These are phyloP conservation scores for Pseudogymnoascus sp. DNA, from an alignment of 2,329 filamentous ascomycete genomes.

Conservation along the genomic window DNA sequence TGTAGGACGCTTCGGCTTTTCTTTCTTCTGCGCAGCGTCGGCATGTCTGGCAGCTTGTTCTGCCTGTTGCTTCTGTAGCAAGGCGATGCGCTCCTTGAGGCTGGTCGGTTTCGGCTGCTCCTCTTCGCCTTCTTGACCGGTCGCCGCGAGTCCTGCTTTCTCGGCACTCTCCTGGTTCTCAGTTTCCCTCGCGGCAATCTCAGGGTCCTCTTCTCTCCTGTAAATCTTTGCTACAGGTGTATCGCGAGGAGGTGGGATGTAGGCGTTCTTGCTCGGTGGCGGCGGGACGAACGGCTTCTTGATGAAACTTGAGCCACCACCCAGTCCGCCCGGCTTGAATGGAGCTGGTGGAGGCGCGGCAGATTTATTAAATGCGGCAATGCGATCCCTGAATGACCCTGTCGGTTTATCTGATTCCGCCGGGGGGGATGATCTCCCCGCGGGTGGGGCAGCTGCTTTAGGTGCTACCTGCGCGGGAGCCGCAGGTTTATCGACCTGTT, in stretches of 20 bases:
- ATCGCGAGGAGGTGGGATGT: slow-evolving; percentile 69
- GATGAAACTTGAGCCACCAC: slow-evolving; percentile 63
- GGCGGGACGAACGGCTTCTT: slow-evolving; percentile 97
- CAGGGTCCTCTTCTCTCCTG: slow-evolving; percentile 78
- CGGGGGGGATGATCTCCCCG: slow-evolving; percentile 41
- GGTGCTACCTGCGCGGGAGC: slow-evolving; percentile 30
- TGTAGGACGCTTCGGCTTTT: slow-evolving; percentile 72
- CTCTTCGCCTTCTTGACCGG: slow-evolving; percentile 48
- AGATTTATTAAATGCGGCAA: slow-evolving; percentile 92
- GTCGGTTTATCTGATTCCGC: slow-evolving; percentile 64
- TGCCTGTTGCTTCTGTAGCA: slow-evolving; percentile 87
- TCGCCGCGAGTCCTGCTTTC: slow-evolving; percentile 52
- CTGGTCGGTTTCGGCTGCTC: slow-evolving; percentile 87
- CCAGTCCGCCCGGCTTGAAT: slow-evolving; percentile 68
- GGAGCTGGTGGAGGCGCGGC: slow-evolving; percentile 80
- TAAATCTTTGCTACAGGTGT: slow-evolving; percentile 68
- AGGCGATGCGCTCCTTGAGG: slow-evolving; percentile 88
- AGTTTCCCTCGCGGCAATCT: slow-evolving; percentile 56
- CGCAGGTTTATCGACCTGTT: slow-evolving; percentile 35
- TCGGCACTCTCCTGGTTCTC: slow-evolving; percentile 61
- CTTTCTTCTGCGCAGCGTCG: slow-evolving; percentile 70
- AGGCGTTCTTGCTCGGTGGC: slow-evolving; percentile 86
- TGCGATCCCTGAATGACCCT: slow-evolving; percentile 86
- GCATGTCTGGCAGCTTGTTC: slow-evolving; percentile 80
- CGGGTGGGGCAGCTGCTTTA: slow-evolving; percentile 53